phyloP scores from a whole-genome alignment of 2,329 filamentous ascomycete species.

The Triangularia verruculosa region DNA sequence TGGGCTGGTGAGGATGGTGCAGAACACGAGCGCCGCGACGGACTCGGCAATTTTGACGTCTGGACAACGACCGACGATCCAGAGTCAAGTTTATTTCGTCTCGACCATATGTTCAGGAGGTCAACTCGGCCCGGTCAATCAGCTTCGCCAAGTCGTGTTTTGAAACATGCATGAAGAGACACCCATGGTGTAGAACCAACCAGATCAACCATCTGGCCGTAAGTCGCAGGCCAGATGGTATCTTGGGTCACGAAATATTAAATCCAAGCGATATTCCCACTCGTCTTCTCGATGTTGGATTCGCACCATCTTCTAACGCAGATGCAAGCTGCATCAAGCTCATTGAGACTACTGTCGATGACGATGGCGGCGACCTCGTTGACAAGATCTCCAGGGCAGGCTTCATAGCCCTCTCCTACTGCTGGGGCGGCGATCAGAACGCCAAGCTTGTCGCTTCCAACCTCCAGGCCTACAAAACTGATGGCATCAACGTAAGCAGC shows the following conservation, averaged over 20 bases:
- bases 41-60: not conserved
- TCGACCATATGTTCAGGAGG: conserved; percentile 4
- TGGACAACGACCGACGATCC: conserved; percentile 1
- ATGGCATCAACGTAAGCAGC: not conserved
- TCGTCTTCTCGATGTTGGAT: conserved; percentile 10
- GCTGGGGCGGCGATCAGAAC: conserved; percentile 14
- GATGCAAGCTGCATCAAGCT: not conserved
- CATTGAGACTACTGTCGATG: conserved; percentile 4
- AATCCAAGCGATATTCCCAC: conserved; percentile 6
- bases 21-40: not conserved
- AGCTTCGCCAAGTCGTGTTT: conserved; percentile 7
- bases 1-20: not conserved
- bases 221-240: not conserved
- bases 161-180: conserved; percentile 4
- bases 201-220: conserved; percentile 9
- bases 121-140: conserved; percentile 2
- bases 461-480: not conserved
- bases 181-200: conserved; percentile 12
- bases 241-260: conserved; percentile 4
- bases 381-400: not conserved
- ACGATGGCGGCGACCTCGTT: not conserved
- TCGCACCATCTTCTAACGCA: not conserved
- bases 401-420: conserved; percentile 17
- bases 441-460: conserved; percentile 10
- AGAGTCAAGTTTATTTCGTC: not conserved